Conservation (phyloP, 2,329 filamentous ascomycete species). For the Ceratocystis eucalypticola region DNA sequence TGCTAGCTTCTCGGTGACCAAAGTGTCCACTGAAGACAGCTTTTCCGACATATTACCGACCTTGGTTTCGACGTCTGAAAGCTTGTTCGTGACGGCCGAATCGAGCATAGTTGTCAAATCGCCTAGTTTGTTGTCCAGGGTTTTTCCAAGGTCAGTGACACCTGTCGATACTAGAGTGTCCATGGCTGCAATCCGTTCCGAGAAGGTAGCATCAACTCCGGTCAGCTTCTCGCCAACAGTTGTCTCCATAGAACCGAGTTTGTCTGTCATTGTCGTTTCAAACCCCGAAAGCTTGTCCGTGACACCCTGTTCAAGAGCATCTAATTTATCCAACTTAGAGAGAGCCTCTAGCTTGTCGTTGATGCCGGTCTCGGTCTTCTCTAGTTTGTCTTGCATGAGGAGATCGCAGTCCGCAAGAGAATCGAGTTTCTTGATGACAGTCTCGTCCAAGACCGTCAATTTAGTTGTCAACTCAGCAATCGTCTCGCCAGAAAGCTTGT, state of each 20-base stretch:
- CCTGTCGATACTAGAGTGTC: constrained; percentile 6
- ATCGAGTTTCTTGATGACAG: constrained; percentile 8
- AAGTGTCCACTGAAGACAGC: background rate
- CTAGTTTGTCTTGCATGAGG: constrained; percentile 16
- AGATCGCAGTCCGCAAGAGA: constrained; percentile 17
- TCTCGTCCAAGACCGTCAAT: constrained; percentile 2
- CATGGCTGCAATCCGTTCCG: constrained; percentile 11
- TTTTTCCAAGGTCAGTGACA: constrained; percentile 12
- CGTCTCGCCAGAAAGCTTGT: constrained; percentile 8
- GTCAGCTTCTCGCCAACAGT: constrained; percentile 15
- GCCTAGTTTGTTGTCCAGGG: constrained; percentile 10
- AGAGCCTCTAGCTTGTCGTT: constrained; percentile 16
- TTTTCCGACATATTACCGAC: constrained; percentile 1
- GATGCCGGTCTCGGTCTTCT: constrained; percentile 13
- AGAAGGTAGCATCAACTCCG: constrained; percentile 11
- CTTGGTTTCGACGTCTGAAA: constrained; percentile 9
- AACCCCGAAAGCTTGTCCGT: constrained; percentile 15
- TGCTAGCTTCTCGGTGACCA: constrained; percentile 9
- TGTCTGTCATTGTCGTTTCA: constrained; percentile 6
- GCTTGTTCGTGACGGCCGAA: background rate
- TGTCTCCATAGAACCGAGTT: background rate
- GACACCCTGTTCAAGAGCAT: constrained; percentile 13
- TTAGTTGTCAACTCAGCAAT: constrained; percentile 3
- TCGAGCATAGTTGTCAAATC: constrained; percentile 12
- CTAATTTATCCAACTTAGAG: constrained; percentile 12